Evolutionary conservation across 129 eudicot genomes (phyloP), one percentile per base, ranked within the genome.

Genomic region (Flaveria trinervia): DNA sequence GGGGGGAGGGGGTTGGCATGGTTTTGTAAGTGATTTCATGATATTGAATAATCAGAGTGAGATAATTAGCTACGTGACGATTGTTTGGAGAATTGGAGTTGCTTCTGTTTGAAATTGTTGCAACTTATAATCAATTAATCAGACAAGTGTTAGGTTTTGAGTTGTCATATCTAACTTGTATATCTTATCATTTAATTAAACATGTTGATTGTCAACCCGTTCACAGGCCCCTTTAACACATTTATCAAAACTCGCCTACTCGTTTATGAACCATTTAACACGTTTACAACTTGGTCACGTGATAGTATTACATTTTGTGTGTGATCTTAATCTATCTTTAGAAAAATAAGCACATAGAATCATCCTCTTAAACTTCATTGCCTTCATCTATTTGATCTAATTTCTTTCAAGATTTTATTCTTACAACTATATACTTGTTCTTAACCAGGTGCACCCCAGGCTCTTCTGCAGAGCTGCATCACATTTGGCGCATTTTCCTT

Each of bases 401-500:
- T 39, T 16, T 39, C 1, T 15, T n/a, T 7, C 12, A 28, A 14
- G 5, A 28, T 26, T 4, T 26, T 26, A 14, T 61, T 65, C 50
- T 25, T 14, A 9, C 5, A 25, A 20, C 22, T 26, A 14, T 49
- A 25, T 25, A 14, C 9, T 51, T 9, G 33, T 11, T 43, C 65
- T 71, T 11, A 22, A 1, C 20, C 81, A 93, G 98, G 97, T 78
- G 84, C 92, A 46, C 97, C 98, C 20, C 96, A 87, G 70, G 91
- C 92, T 46, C 96, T 93, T 72, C 88, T 90, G 14, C 96, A 90
- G 74, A 93, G 87, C 79, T 93, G 98, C 56, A 70, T 89, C 60
- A 93, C 97, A 13, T 90, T 90, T 68, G 98, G 98, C 61, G 97
- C 97, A 33, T 93, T 93, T 74, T 88, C 97, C 2, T 87, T 90